Percentiles rank a stretch among this genome's conserved stretches.
These are phyloP conservation scores for Aspergillus nidulans DNA, from an alignment of 495 filamentous ascomycete genomes.

Conservation along the genomic window DNA sequence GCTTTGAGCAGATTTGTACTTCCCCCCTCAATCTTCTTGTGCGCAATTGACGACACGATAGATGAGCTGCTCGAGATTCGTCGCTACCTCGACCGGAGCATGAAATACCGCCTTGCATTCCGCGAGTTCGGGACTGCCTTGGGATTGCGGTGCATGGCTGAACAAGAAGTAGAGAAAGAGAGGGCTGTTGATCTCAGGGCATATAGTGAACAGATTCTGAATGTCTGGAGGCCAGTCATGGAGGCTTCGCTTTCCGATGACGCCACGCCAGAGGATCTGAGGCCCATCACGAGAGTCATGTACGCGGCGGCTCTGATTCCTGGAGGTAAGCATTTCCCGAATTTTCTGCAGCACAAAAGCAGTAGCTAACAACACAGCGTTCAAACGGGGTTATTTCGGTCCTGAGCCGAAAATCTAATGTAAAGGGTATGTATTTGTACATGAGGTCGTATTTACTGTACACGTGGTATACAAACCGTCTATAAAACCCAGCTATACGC, in stretches of 20 bases:
- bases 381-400: conserved; percentile 36
- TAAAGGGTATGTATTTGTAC: background rate
- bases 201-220: conserved; percentile 43
- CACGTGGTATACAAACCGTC: background rate
- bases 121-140: conserved; percentile 60
- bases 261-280: conserved; percentile 44
- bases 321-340: conserved; percentile 46
- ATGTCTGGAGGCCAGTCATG: conserved; percentile 51
- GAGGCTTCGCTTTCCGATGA: conserved; percentile 23
- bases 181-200: conserved; percentile 35
- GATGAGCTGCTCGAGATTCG: conserved; percentile 41
- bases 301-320: conserved; percentile 60
- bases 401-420: conserved; percentile 20
- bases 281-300: conserved; percentile 61
- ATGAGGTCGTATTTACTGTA: background rate
- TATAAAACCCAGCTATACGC: conserved; percentile 43
- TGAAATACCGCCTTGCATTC: conserved; percentile 51
- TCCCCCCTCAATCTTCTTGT: conserved; percentile 2
- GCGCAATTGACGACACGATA: conserved; percentile 5
- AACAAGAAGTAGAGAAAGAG: conserved; percentile 34
- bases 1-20: conserved; percentile 44
- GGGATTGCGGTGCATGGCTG: conserved; percentile 50
- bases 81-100: conserved; percentile 36
- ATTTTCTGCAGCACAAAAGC: background rate
- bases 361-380: conserved; percentile 21